Percentiles rank a stretch among this genome's conserved stretches.
Evolutionary conservation across 73 alveolate genomes (phyloP).

Genomic region (Paramecium pentaurelia): DNA sequence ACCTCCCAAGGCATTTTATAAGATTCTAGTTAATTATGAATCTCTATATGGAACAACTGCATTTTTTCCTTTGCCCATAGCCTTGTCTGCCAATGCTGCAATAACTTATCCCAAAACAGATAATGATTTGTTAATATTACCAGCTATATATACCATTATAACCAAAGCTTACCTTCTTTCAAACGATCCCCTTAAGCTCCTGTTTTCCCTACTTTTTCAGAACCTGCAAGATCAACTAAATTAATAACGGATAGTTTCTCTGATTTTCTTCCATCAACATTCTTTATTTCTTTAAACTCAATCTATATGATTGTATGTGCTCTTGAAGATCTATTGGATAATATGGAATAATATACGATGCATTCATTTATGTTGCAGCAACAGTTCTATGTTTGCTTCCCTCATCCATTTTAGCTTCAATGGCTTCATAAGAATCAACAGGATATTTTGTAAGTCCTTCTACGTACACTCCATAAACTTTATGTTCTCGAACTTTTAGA

Average conservation of each 20-base stretch:
- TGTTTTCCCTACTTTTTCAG: slow-evolving; percentile 98
- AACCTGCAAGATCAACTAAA: slow-evolving; percentile 98
- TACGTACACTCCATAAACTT: slow-evolving; percentile 93
- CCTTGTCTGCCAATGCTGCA: slow-evolving; percentile 89
- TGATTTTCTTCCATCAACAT: slow-evolving; percentile 74
- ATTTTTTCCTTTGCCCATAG: slow-evolving; percentile 84
- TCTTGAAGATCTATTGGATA: slow-evolving; percentile 64
- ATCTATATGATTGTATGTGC: slow-evolving; percentile 96
- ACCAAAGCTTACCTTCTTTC: slow-evolving; percentile 90
- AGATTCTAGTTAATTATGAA: slow-evolving; percentile 95
- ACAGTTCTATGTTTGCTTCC: slow-evolving; percentile 95
- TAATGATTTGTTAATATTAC: slow-evolving; percentile 94
- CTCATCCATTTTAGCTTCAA: slow-evolving; percentile 93
- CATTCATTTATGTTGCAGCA: slow-evolving; percentile 96
- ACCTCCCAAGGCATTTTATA: slow-evolving; percentile 99
- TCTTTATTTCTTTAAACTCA: slow-evolving; percentile 91
- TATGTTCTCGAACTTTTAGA: slow-evolving; percentile 93
- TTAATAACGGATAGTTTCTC: slow-evolving; percentile 93
- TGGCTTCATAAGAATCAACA: slow-evolving; percentile 93
- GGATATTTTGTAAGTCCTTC: slow-evolving; percentile 93
- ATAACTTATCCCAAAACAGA: slow-evolving; percentile 93
- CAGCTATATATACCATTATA: neutral
- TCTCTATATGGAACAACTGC: slow-evolving; percentile 98
- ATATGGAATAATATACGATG: slow-evolving; percentile 64
- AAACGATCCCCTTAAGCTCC: slow-evolving; percentile 99